A percentile compares a stretch with the other conserved stretches of the same genome.
Evolutionary conservation across 2,329 filamentous ascomycete species (phyloP).

Genomic region (Alternaria ethzedia): DNA sequence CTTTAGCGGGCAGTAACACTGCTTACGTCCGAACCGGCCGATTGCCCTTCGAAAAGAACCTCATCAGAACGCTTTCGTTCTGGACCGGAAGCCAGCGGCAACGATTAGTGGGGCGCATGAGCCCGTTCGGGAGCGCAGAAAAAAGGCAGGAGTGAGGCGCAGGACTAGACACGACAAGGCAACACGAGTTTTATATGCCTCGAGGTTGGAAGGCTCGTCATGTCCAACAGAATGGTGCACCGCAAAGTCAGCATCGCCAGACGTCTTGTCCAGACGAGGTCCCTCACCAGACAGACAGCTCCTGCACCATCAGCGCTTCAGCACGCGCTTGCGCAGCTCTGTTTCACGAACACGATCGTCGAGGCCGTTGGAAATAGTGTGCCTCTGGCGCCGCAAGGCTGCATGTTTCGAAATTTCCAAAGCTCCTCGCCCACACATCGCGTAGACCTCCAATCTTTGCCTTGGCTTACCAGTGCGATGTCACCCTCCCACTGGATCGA

Average conservation of each 20-base stretch:
- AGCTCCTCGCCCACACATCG: not conserved
- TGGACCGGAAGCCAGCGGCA: not conserved
- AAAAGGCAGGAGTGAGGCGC: not conserved
- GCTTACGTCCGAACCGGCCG: not conserved
- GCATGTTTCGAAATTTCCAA: constrained; percentile 11
- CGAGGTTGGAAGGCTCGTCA: not conserved
- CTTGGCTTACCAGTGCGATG: not conserved
- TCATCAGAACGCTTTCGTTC: not conserved
- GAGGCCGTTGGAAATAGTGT: not conserved
- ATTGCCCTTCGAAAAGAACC: not conserved
- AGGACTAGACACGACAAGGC: not conserved
- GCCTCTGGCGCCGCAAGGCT: constrained; percentile 2
- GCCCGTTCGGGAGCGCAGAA: not conserved
- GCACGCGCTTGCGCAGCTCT: not conserved
- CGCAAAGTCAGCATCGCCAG: not conserved
- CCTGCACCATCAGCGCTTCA: not conserved
- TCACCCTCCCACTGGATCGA: not conserved
- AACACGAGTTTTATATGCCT: not conserved
- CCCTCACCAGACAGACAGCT: not conserved
- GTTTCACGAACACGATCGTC: constrained; percentile 5
- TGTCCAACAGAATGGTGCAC: not conserved
- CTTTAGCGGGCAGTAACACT: not conserved
- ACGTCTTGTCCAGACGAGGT: not conserved
- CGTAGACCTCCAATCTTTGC: not conserved
- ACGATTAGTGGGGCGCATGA: not conserved